Percentiles rank a stretch among this genome's conserved stretches.
phyloP scores from a whole-genome alignment of 2,329 filamentous ascomycete genomes.

The Neonectria coccinea region DNA sequence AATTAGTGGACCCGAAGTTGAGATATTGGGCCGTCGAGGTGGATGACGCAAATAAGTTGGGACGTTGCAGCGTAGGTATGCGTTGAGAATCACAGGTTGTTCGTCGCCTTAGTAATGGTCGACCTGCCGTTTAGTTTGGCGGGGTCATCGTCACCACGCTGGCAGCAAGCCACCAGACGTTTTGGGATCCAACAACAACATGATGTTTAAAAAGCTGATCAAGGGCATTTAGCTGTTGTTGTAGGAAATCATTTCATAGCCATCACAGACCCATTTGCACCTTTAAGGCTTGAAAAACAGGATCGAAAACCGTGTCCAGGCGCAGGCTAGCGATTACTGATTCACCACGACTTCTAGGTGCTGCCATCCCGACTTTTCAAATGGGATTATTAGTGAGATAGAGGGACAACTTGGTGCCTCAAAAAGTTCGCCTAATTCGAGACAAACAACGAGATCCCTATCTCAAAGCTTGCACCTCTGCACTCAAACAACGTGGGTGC shows the following conservation, averaged over 20 bases:
- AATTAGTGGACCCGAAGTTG: background rate
- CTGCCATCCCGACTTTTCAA: background rate
- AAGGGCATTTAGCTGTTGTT: background rate
- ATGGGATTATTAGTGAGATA: background rate
- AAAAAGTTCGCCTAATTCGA: no score
- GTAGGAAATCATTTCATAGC: background rate
- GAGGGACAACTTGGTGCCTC: background rate
- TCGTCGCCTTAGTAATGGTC: slow-evolving; percentile 17
- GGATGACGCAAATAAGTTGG: background rate
- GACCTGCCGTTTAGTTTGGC: slow-evolving; percentile 9
- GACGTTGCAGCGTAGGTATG: background rate
- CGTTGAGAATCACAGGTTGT: background rate
- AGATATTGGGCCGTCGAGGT: background rate
- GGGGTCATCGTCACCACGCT: slow-evolving; percentile 10
- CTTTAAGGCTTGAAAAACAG: no score
- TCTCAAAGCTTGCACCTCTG: background rate
- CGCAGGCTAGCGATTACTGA: no score
- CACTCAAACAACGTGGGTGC: background rate
- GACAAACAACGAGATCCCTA: background rate
- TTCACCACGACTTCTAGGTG: background rate
- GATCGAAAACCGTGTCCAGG: no score
- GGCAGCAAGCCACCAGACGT: background rate
- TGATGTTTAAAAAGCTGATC: no score
- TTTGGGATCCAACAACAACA: background rate
- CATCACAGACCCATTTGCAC: background rate